Evolutionary conservation across 352 stramenopile species (phyloP).

Genomic region (Plasmopara halstedii): DNA sequence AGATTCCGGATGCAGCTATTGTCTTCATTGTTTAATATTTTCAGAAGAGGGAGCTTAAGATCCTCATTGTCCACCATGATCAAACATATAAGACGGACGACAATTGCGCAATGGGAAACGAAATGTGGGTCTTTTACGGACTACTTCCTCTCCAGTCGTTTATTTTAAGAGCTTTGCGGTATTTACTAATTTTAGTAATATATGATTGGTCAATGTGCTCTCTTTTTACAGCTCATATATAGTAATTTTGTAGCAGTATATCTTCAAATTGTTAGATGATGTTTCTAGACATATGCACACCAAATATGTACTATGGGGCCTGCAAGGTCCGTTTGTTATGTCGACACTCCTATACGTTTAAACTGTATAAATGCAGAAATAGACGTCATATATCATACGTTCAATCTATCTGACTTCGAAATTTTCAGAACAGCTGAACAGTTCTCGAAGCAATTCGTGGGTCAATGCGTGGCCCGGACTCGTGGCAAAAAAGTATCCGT

Average conservation of each 20-base stretch:
- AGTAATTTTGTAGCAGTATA: too few species aligned
- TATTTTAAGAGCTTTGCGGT: background rate
- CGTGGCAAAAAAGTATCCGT: conserved; percentile 62
- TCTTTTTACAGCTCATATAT: too few species aligned
- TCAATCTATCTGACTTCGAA: conserved; percentile 13
- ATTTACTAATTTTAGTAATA: too few species aligned
- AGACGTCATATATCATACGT: too few species aligned
- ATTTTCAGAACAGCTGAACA: conserved; percentile 39
- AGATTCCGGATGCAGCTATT: conserved; percentile 86
- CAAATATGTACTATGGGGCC: too few species aligned
- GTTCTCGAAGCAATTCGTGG: conserved; percentile 41
- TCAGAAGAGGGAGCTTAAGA: conserved; percentile 87
- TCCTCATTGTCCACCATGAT: conserved; percentile 54
- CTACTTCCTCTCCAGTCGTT: conserved; percentile 14
- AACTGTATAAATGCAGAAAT: too few species aligned
- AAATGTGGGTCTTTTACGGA: background rate
- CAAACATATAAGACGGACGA: background rate
- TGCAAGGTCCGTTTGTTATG: too few species aligned
- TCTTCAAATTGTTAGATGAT: too few species aligned
- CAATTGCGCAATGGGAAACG: conserved; percentile 26
- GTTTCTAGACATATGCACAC: too few species aligned
- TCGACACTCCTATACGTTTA: too few species aligned
- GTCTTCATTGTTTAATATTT: conserved; percentile 55
- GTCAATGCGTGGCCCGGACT: conserved; percentile 60
- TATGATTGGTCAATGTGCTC: too few species aligned